phyloP scores from a whole-genome alignment of 768 basidiomycete species.

The Agrocybe pediades region DNA sequence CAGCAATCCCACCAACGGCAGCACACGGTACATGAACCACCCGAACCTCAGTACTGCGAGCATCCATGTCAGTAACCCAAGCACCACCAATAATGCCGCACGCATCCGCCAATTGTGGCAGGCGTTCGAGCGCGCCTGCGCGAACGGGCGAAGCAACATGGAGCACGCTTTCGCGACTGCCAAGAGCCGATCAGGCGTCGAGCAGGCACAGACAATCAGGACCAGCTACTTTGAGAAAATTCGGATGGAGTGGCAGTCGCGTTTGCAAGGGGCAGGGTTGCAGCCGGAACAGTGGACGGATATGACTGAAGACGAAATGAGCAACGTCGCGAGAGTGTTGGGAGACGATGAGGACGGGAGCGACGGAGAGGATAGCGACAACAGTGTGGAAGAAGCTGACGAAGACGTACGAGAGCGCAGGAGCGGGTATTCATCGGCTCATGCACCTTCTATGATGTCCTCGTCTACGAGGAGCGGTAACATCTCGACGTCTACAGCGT shows the following conservation, averaged over 20 bases:
- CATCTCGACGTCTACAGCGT: conserved; percentile 28
- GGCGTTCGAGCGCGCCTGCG: conserved; percentile 14
- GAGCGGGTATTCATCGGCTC: conserved; percentile 11
- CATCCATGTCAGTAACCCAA: not conserved
- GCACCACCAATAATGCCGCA: not conserved
- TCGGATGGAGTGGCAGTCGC: conserved; percentile 42
- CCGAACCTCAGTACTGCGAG: not conserved
- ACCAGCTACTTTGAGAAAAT: conserved; percentile 33
- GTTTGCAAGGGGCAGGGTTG: conserved; percentile 34
- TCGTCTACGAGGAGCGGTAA: conserved; percentile 35
- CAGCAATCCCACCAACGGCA: not conserved
- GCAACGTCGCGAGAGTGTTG: conserved; percentile 35
- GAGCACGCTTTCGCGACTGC: conserved; percentile 24
- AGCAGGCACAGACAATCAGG: conserved; percentile 27
- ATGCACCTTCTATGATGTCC: conserved; percentile 29
- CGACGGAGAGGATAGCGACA: conserved; percentile 26
- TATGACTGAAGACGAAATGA: conserved; percentile 39
- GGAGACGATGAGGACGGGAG: conserved; percentile 36
- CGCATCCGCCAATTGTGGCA: conserved; percentile 22
- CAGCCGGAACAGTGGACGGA: conserved; percentile 45
- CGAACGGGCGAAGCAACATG: conserved; percentile 8
- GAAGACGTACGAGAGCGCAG: conserved; percentile 17
- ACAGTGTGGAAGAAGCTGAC: conserved; percentile 16
- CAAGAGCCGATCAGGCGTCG: conserved; percentile 22
- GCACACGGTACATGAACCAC: not conserved